Conservation (phyloP, 306 rosid species). For the Ormosia emarginata region DNA sequence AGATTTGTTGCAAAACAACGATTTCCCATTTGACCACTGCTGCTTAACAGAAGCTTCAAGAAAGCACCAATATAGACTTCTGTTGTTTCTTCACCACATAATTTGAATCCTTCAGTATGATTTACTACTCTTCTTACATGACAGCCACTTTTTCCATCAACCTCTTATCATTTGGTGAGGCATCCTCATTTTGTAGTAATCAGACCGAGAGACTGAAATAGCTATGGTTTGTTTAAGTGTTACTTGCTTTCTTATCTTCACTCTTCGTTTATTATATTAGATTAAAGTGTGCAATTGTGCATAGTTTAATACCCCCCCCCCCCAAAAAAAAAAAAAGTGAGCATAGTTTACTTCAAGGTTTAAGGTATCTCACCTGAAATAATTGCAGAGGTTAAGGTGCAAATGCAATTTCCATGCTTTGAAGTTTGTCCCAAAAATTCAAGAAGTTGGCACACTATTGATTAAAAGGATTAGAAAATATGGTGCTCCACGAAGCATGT, state of each 20-base stretch:
- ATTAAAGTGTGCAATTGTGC: no score
- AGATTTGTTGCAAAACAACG: not conserved
- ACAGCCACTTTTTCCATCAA: not conserved
- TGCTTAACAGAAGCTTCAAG: not conserved
- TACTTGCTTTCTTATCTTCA: no score
- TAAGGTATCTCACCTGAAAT: not conserved
- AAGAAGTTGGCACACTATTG: conserved; percentile 63
- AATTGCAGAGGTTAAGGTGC: conserved; percentile 82
- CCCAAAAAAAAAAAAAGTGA: not conserved
- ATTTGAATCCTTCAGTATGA: not conserved
- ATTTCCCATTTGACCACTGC: not conserved
- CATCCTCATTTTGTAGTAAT: not conserved
- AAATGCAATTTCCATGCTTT: conserved; percentile 94
- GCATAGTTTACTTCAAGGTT: not conserved
- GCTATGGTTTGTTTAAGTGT: not conserved
- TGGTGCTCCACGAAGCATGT: conserved; percentile 42
- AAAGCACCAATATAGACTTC: not conserved
- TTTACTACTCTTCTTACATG: not conserved
- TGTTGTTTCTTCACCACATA: not conserved
- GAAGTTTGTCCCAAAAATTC: conserved; percentile 75
- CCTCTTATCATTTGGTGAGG: not conserved
- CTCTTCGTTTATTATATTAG: no score
- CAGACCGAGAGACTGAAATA: not conserved
- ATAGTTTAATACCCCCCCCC: no score
- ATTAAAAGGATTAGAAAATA: conserved; percentile 69